Conservation (phyloP, 129 eudicot species). For the Artemisia tridentata region DNA sequence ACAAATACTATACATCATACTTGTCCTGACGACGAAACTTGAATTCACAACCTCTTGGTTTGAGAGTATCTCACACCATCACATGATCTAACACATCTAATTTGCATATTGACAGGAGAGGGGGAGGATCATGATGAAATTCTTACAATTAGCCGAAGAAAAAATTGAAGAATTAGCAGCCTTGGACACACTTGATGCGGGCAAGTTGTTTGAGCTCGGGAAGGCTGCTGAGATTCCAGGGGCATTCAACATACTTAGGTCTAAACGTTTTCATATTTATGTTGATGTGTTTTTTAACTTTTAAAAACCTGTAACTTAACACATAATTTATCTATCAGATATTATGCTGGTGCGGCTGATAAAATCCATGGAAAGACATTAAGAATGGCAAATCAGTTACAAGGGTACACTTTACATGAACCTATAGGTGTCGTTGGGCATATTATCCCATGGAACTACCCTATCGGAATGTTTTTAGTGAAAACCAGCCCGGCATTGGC, state of each 20-base stretch:
- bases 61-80: too few relatives aligned
- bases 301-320: background rate
- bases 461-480: constrained; percentile 45
- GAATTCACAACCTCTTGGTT: too few relatives aligned
- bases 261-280: background rate
- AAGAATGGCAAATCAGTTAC: constrained; percentile 60
- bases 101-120: constrained; percentile 47
- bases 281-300: background rate
- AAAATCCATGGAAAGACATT: constrained; percentile 73
- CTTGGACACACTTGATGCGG: constrained; percentile 73
- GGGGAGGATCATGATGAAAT: constrained; percentile 69
- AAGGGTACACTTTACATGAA: constrained; percentile 70
- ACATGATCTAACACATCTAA: too few relatives aligned
- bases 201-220: constrained; percentile 48
- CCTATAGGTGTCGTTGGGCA: constrained; percentile 84
- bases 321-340: constrained; percentile 11
- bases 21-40: too few relatives aligned
- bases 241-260: constrained; percentile 24
- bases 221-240: constrained; percentile 44
- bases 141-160: constrained; percentile 60
- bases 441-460: constrained; percentile 80
- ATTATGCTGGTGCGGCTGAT: constrained; percentile 93
- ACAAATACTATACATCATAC: too few relatives aligned
- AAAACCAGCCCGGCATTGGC: constrained; percentile 81
- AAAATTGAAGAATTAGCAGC: constrained; percentile 65